phyloP scores from a whole-genome alignment of 768 basidiomycete species.

The Lanmaoa pseudosensibilis region DNA sequence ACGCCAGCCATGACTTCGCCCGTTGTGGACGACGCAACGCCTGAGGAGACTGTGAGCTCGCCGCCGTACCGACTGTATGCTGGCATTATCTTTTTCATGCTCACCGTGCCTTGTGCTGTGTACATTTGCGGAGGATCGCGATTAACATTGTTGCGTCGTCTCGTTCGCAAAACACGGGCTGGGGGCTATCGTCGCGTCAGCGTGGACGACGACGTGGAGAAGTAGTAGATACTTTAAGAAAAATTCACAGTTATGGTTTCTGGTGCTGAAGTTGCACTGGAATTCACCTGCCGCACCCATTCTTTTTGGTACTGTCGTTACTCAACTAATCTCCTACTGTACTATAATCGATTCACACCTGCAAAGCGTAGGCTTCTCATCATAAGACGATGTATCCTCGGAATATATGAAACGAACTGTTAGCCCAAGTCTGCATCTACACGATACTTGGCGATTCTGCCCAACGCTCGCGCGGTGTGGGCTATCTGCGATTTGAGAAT shows the following conservation, averaged over 20 bases:
- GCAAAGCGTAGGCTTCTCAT: too few relatives aligned
- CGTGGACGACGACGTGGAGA: constrained; percentile 51
- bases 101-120: constrained; percentile 45
- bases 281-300: not conserved
- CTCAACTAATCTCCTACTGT: not conserved
- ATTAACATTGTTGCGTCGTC: constrained; percentile 35
- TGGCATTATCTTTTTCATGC: constrained; percentile 35
- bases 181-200: constrained; percentile 47
- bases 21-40: not conserved
- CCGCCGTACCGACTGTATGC: constrained; percentile 20
- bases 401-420: too few relatives aligned
- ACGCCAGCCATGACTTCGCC: not conserved
- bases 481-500: too few relatives aligned
- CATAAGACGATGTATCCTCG: too few relatives aligned
- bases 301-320: not conserved
- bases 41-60: constrained; percentile 2
- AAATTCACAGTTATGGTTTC: not conserved
- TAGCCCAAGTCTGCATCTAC: too few relatives aligned
- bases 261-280: not conserved
- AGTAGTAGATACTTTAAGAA: constrained; percentile 36
- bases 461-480: too few relatives aligned
- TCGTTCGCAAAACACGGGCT: constrained; percentile 37
- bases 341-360: not conserved
- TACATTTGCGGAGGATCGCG: constrained; percentile 49
- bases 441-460: too few relatives aligned